These are phyloP conservation scores for Phytophthora sp. DNA, from an alignment of 352 stramenopile species.

Conservation along the genomic window DNA sequence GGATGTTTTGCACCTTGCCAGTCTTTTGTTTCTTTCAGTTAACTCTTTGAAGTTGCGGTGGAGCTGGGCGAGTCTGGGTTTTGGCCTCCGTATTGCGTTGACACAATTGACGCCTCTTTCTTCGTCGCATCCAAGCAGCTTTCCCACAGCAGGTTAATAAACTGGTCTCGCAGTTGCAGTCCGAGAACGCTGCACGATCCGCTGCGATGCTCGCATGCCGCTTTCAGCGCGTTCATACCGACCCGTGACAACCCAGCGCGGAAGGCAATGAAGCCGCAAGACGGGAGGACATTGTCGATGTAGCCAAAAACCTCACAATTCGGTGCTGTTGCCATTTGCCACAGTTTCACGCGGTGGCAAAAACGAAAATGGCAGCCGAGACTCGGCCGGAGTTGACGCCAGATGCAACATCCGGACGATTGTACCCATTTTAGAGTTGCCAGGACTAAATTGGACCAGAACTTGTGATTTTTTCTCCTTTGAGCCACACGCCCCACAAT, in stretches of 20 bases:
- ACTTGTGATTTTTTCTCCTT: neutral
- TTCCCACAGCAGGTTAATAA: conserved; percentile 9
- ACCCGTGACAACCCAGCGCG: conserved; percentile 5
- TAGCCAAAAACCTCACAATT: conserved; percentile 8
- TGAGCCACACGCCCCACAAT: conserved; percentile 22
- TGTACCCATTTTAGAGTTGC: neutral
- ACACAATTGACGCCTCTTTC: neutral
- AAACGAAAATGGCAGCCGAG: neutral
- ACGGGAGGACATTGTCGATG: neutral
- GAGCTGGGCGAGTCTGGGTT: no score
- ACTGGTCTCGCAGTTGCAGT: conserved; percentile 21
- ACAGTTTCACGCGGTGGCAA: neutral
- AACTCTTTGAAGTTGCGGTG: neutral
- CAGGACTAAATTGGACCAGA: conserved; percentile 7
- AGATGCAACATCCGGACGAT: neutral
- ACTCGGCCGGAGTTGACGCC: no score
- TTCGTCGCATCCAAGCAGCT: conserved; percentile 2
- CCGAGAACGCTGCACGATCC: neutral
- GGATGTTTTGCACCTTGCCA: neutral
- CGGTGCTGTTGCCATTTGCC: neutral
- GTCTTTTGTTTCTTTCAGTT: conserved; percentile 10
- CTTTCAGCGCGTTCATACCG: conserved; percentile 2
- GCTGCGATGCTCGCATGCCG: conserved; percentile 1
- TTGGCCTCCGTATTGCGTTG: no score
- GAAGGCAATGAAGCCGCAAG: conserved; percentile 11